Evolutionary conservation across 371 early-diverging fungal species (phyloP), one percentile per base, ranked within the genome.

Genomic region (Nematocida sp.): DNA sequence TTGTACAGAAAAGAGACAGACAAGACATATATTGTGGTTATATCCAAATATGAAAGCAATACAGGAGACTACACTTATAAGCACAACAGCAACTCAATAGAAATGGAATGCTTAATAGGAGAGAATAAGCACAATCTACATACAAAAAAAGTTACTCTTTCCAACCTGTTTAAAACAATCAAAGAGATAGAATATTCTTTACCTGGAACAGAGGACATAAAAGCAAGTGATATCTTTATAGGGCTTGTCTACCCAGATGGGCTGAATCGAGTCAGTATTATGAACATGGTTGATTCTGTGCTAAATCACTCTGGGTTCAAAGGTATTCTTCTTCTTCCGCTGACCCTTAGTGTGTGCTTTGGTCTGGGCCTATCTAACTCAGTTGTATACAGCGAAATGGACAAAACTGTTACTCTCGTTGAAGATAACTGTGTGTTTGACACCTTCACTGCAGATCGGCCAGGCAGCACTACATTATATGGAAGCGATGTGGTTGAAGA

Each of bases 401-500:
- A 82, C 4, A n/a, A 45, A 7, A 71, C 66, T 50, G 27, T 54
- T 13, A 44, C 61, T 3, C 54, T 46, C 9, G 46, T 86, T 60
- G 72, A 86, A 46, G 87, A 87, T 33, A 86, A 87, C 72, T 86
- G 73, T 72, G 47, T 70, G 15, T 46, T 86, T 44, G 52, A 78
- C 11, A 55, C 11, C 11, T 52, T 75, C 47, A 56, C 39, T 15
- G 61, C 54, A 27, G 57, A 15, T 18, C 62, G 27, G 39, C 25
- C 47, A 46, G 58, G 69, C 46, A 57, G 73, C 46, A 75, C 39
- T 1, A 71, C 46, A 11, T 50, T 71, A 6, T 74, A 82, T 60
- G 82, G 84, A 56, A 50, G 72, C 5, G 87, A 87, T 62, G 62
- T 84, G 70, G 87, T 74, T 3, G 87, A 87, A n/a, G 87, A 87